Evolutionary conservation across 805 yeast species (phyloP), one percentile per base, ranked within the genome.

Genomic region (Metschnikowia shivogae): DNA sequence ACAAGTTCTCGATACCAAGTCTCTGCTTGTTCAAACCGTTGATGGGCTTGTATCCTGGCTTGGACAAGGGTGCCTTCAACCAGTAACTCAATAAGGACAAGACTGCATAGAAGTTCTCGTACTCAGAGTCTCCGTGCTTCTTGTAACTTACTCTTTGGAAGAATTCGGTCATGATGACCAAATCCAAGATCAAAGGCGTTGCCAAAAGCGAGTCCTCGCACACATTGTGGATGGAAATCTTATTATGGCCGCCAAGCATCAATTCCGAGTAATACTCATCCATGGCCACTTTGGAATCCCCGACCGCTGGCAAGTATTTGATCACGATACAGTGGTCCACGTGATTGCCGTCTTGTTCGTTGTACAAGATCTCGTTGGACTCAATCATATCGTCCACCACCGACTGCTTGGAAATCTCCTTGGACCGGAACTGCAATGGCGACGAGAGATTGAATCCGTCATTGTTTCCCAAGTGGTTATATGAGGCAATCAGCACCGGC

Each of bases 221-320:
- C 34, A 92, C 96, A 64, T 92, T 90, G 72, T 90, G 96, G 62
- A 92, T 85, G 39, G 95, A 82, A 55, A 90, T 86, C 63, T 93
- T 85, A 74, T 90, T 92, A 72, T 90, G 97, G 36, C 98, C 98
- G 50, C 98, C 98, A 58, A 90, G 78, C 97, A 90, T 92, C 63
- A 90, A 81, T 70, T 90, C 97, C 45, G 95, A 85, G 73, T 92
- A 89, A 73, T 90, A 90, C 72, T 92, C 97, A 68, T 90, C 98
- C 97, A 90, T 92, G 43, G 98, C 98, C 53, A 90, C 96, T 74
- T 90, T 90, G 53, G 93, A 83, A 68, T 90, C 98, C 32, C 96
- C 96, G 39, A 90, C 97, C 7, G 97, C 97, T 45, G 87, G 86
- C 63, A 92, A 72, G 67, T 90, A 89, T 72, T 90, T 90, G 74